Evolutionary conservation across 495 filamentous ascomycete species (phyloP).

Genomic region (Chlorociboria aeruginascens): DNA sequence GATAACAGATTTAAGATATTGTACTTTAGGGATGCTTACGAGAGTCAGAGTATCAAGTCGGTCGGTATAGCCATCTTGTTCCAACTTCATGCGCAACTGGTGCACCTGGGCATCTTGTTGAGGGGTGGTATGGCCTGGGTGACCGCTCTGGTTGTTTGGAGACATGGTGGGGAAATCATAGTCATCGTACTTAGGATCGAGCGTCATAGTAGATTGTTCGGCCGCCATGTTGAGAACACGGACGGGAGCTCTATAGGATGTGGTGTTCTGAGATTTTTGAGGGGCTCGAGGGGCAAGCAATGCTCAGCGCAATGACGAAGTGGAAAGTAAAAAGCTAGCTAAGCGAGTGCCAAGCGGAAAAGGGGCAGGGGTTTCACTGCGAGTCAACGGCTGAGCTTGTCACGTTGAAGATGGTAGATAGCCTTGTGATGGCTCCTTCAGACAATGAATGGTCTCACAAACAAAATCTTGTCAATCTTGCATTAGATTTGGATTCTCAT

Average conservation of each 20-base stretch:
- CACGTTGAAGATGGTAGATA: too few species aligned
- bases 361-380: not conserved
- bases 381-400: not conserved
- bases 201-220: constrained; percentile 32
- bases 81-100: constrained; percentile 73
- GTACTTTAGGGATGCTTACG: constrained; percentile 31
- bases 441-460: too few species aligned
- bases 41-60: constrained; percentile 83
- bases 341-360: not conserved
- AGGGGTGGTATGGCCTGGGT: constrained; percentile 78
- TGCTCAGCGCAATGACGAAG: not conserved
- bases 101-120: constrained; percentile 84
- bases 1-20: not conserved
- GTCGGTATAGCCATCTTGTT: constrained; percentile 72
- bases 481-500: not conserved
- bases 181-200: constrained; percentile 86
- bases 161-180: constrained; percentile 85
- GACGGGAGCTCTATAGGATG: not conserved
- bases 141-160: constrained; percentile 55
- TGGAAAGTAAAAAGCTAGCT: not conserved
- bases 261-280: constrained; percentile 1
- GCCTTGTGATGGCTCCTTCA: too few species aligned
- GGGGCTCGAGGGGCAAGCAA: constrained; percentile 4
- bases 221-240: constrained; percentile 15
- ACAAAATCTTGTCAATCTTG: not conserved